Conservation (phyloP, 805 yeast genomes). For the Candida mattraensis region DNA sequence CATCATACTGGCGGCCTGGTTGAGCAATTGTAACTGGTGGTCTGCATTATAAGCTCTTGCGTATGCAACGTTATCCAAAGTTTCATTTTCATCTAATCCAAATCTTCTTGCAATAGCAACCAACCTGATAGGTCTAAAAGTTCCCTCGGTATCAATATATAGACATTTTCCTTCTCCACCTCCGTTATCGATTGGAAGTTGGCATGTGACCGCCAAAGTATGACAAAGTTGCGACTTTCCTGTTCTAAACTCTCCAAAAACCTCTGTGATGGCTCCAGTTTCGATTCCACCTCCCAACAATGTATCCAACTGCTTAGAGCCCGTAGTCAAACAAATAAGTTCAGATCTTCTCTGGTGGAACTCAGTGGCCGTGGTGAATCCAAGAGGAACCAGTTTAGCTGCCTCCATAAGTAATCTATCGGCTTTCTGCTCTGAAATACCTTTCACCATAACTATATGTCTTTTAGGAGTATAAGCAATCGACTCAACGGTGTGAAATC, state of each 20-base stretch:
- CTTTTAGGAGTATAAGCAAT: slow-evolving; percentile 93
- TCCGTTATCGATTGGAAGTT: slow-evolving; percentile 92
- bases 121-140: slow-evolving; percentile 89
- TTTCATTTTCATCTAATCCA: slow-evolving; percentile 89
- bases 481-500: slow-evolving; percentile 86
- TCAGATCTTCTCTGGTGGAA: slow-evolving; percentile 88
- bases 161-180: slow-evolving; percentile 98
- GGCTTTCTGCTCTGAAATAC: slow-evolving; percentile 94
- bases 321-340: slow-evolving; percentile 90
- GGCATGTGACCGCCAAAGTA: slow-evolving; percentile 95
- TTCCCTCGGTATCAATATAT: slow-evolving; percentile 95
- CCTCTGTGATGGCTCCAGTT: slow-evolving; percentile 94
- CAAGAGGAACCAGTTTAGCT: slow-evolving; percentile 85
- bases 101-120: slow-evolving; percentile 88
- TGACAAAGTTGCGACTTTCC: slow-evolving; percentile 98
- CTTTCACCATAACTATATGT: slow-evolving; percentile 73
- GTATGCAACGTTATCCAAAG: slow-evolving; percentile 95
- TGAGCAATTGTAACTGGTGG: slow-evolving; percentile 83
- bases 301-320: slow-evolving; percentile 91
- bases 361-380: slow-evolving; percentile 96
- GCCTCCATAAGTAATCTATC: slow-evolving; percentile 83
- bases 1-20: slow-evolving; percentile 95
- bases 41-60: slow-evolving; percentile 98
- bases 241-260: slow-evolving; percentile 96
- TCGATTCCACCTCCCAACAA: slow-evolving; percentile 95